Conservation (phyloP, 1,284 basidiomycete species). For the Coniferiporia sulphurascens region DNA sequence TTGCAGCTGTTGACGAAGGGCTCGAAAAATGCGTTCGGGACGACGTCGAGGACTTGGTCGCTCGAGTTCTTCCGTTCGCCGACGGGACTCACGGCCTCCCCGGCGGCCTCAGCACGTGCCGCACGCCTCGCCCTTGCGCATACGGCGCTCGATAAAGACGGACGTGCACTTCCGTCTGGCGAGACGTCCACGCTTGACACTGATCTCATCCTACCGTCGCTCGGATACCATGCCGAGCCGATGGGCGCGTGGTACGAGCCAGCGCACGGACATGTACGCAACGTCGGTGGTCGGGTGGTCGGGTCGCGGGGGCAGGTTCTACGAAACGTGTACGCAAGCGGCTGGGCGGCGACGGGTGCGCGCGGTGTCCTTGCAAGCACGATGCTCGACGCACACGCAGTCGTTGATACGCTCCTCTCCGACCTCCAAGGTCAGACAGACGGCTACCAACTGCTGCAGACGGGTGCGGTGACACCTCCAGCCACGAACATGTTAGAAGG, state of each 20-base stretch:
- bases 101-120: constrained; percentile 19
- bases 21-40: constrained; percentile 45
- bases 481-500: constrained; percentile 23
- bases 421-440: constrained; percentile 37
- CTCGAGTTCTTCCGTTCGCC: constrained; percentile 81
- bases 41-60: constrained; percentile 65
- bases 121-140: constrained; percentile 51
- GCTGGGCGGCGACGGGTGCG: constrained; percentile 92
- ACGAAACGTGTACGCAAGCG: constrained; percentile 82
- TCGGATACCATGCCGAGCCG: constrained; percentile 82
- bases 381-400: constrained; percentile 88
- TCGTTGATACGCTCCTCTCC: constrained; percentile 64
- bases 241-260: constrained; percentile 49
- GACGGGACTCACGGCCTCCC: constrained; percentile 37
- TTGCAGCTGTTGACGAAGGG: constrained; percentile 68
- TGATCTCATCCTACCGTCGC: constrained; percentile 81
- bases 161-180: constrained; percentile 58
- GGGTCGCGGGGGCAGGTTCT: constrained; percentile 37
- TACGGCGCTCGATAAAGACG: constrained; percentile 49
- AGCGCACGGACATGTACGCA: constrained; percentile 48
- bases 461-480: constrained; percentile 17
- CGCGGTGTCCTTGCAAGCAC: constrained; percentile 91
- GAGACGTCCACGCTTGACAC: constrained; percentile 50
- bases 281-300: constrained; percentile 48
- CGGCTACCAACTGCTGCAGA: constrained; percentile 17